Evolutionary conservation across 208 protist genomes (phyloP).

Genomic region (Crithidia sp.): DNA sequence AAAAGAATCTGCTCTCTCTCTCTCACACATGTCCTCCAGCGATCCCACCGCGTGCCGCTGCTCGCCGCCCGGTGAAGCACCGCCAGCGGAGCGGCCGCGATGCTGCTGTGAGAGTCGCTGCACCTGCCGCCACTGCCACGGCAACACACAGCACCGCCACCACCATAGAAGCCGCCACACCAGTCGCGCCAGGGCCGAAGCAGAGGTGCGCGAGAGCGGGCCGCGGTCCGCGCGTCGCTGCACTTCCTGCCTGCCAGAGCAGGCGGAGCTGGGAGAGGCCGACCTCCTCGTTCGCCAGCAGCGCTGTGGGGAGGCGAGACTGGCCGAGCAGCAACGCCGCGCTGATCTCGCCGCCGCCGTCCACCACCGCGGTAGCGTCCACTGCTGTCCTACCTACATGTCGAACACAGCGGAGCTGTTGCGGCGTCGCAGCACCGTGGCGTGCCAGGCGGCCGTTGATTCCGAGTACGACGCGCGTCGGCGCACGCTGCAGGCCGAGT

Average conservation of each 20-base stretch:
- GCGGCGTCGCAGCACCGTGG: slow-evolving; percentile 49
- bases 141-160: not conserved
- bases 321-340: slow-evolving; percentile 37
- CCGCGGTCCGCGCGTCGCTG: slow-evolving; percentile 25
- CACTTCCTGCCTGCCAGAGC: slow-evolving; percentile 65
- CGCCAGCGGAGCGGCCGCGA: slow-evolving; percentile 20
- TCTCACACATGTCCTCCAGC: slow-evolving; percentile 17
- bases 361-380: slow-evolving; percentile 2
- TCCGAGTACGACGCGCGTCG: slow-evolving; percentile 63
- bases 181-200: not conserved
- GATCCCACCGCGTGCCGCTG: slow-evolving; percentile 6
- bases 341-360: slow-evolving; percentile 18
- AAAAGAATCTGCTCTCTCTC: not conserved
- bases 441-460: slow-evolving; percentile 54
- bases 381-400: slow-evolving; percentile 15
- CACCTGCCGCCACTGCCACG: slow-evolving; percentile 35
- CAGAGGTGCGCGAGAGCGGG: not conserved
- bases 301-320: slow-evolving; percentile 45
- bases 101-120: slow-evolving; percentile 70
- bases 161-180: not conserved
- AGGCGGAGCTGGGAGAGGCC: slow-evolving; percentile 56
- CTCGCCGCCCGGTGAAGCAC: slow-evolving; percentile 1
- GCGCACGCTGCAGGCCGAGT: slow-evolving; percentile 66
- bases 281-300: slow-evolving; percentile 59
- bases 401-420: slow-evolving; percentile 75